These are phyloP conservation scores for Russula brevipes DNA, from an alignment of 768 basidiomycete species.

Conservation along the genomic window DNA sequence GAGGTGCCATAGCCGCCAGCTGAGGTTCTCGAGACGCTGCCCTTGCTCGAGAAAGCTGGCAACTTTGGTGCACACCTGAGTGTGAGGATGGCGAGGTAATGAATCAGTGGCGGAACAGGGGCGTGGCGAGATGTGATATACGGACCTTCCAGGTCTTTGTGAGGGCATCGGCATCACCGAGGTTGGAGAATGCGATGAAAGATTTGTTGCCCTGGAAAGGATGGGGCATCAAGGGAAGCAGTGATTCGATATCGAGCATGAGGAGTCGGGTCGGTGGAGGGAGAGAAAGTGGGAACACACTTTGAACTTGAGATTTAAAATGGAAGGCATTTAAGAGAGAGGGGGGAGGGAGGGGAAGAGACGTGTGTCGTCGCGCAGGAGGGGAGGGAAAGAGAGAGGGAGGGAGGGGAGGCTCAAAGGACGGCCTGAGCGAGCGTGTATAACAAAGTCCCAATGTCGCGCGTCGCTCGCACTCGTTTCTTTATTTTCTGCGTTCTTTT, in stretches of 20 bases:
- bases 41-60: conserved; percentile 88
- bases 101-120: neutral
- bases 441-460: neutral
- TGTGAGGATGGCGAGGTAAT: conserved; percentile 28
- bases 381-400: neutral
- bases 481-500: neutral
- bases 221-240: conserved; percentile 23
- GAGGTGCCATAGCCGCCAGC: conserved; percentile 89
- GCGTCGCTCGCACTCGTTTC: neutral
- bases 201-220: conserved; percentile 78
- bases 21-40: conserved; percentile 85
- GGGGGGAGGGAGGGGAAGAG: neutral
- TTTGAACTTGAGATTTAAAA: conserved; percentile 85
- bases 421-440: neutral
- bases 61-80: conserved; percentile 83
- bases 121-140: conserved; percentile 1
- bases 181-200: conserved; percentile 88
- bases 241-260: conserved; percentile 22
- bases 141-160: conserved; percentile 87
- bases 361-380: no score
- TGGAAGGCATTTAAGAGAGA: conserved; percentile 57
- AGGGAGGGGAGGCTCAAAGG: neutral
- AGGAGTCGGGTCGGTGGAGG: neutral
- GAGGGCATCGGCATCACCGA: conserved; percentile 76
- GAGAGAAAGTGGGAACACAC: conserved; percentile 34